Evolutionary conservation across 192 early-diverging fungal genomes (phyloP), one percentile per base, ranked within the genome.

Genomic region (Cladochytrium replicatum): DNA sequence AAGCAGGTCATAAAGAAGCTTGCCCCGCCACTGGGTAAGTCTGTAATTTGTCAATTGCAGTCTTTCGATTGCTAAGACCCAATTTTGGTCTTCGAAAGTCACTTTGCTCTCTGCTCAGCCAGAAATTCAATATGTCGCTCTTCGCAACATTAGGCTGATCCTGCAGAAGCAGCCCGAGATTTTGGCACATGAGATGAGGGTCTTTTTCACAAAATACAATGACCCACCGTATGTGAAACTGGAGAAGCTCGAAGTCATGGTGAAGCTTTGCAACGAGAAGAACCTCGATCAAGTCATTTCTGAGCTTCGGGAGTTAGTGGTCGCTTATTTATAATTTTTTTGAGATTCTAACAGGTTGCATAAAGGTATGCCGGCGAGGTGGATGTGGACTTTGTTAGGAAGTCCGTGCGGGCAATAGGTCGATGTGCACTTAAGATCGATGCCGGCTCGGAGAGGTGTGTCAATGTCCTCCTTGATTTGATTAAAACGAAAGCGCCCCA

Each of bases 151-250:
- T 58, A 92, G 87, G 64, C 61, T 98, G 17, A 93, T 98, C 42
- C 67, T 96, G 41, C 94, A 98, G 66, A 82, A 78, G 61, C 80
- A 85, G 19, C 78, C 87, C 11, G 85, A 88, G 46, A 75, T 96
- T 47, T 68, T 98, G 34, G 78, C 65, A 46, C 87, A 92, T 54
- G 93, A 98, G 52, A 91, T 94, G 40, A 77, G 91, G 25, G 93
- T 96, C 17, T 98, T 98, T 64, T 98, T 94, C 61, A 92, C 88
- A 68, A 93, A 92, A 61, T 98, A 92, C 73, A 96, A 98, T 65
- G 94, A 98, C 68, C 91, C 94, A 23, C 86, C 86, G 19, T 98
- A 95, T 51, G 91, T 98, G 54, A 98, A 98, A 64, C 69, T 85
- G 29, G 93, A 96, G 48, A 98, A 98, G 54, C 71, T 98, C 27